These are phyloP conservation scores for Crassisporium funariophilum DNA, from an alignment of 768 basidiomycete genomes.

Conservation along the genomic window DNA sequence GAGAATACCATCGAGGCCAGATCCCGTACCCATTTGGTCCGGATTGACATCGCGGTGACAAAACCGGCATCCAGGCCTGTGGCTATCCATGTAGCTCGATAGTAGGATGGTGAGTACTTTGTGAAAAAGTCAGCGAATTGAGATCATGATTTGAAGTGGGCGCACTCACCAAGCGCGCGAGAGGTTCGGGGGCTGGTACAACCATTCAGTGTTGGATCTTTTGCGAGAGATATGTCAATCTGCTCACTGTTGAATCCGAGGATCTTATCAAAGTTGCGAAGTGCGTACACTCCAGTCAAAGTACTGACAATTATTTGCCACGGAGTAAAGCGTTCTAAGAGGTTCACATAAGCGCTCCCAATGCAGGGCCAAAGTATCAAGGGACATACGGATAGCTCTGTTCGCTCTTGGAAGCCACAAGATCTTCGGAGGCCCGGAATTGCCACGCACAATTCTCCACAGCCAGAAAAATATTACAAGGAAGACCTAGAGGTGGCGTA, in stretches of 20 bases:
- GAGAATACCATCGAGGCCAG: slow-evolving; percentile 85
- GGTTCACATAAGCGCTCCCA: slow-evolving; percentile 6
- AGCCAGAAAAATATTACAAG: slow-evolving; percentile 92
- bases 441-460: slow-evolving; percentile 73
- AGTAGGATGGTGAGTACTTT: slow-evolving; percentile 91
- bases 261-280: slow-evolving; percentile 83
- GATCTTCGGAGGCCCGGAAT: slow-evolving; percentile 64
- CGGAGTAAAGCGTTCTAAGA: slow-evolving; percentile 82
- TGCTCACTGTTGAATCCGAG: slow-evolving; percentile 76
- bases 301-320: slow-evolving; percentile 93
- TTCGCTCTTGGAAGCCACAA: slow-evolving; percentile 65
- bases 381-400: slow-evolving; percentile 55
- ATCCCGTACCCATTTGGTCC: slow-evolving; percentile 90
- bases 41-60: slow-evolving; percentile 91
- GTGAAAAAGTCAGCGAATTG: slow-evolving; percentile 6
- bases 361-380: not conserved
- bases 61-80: slow-evolving; percentile 98
- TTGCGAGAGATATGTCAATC: slow-evolving; percentile 8
- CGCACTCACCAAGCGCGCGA: slow-evolving; percentile 76
- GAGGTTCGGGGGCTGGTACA: slow-evolving; percentile 82
- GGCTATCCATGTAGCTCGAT: slow-evolving; percentile 93
- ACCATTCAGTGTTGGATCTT: slow-evolving; percentile 1
- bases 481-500: slow-evolving; percentile 61
- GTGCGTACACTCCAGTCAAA: slow-evolving; percentile 80
- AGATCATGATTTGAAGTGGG: not conserved